Evolutionary conservation across 2,329 filamentous ascomycete species (phyloP).

Genomic region (Fusarium sp.): DNA sequence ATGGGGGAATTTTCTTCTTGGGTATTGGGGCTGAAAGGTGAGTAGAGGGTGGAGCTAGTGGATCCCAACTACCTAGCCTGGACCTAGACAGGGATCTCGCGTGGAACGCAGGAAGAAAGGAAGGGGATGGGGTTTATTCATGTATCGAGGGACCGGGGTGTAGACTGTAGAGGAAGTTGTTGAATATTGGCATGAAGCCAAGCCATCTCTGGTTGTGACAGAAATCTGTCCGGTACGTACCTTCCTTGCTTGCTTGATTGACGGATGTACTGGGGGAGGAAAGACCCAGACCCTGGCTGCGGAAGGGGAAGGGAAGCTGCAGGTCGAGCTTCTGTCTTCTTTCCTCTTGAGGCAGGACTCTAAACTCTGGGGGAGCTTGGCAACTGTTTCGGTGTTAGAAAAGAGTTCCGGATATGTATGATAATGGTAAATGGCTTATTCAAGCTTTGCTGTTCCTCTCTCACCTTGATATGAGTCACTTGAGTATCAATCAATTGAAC

Average conservation of each 20-base stretch:
- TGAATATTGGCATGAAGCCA: not conserved
- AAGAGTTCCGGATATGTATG: conserved; percentile 17
- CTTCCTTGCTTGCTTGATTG: conserved; percentile 5
- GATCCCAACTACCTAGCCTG: conserved; percentile 18
- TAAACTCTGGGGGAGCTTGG: conserved; percentile 31
- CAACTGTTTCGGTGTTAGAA: conserved; percentile 27
- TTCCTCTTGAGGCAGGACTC: conserved; percentile 39
- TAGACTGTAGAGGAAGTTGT: not conserved
- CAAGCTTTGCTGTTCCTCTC: not conserved
- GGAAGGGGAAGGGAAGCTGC: conserved; percentile 34
- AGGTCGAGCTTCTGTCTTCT: conserved; percentile 37
- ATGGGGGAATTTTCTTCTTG: conserved; percentile 39
- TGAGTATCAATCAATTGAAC: not conserved
- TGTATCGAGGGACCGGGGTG: conserved; percentile 38
- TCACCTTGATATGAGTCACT: conserved; percentile 27
- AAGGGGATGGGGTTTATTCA: conserved; percentile 33
- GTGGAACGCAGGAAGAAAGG: conserved; percentile 35
- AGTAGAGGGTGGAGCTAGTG: conserved; percentile 29
- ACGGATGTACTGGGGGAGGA: not conserved
- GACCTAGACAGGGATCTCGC: conserved; percentile 34
- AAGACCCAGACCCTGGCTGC: conserved; percentile 25
- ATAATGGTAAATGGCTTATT: not conserved
- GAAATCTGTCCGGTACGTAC: conserved; percentile 30
- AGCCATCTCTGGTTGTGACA: conserved; percentile 11
- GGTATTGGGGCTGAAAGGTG: conserved; percentile 43